Percentiles rank a stretch among this genome's conserved stretches.
These are phyloP conservation scores for Alternaria arbusti DNA, from an alignment of 2,329 filamentous ascomycete species.

Conservation along the genomic window DNA sequence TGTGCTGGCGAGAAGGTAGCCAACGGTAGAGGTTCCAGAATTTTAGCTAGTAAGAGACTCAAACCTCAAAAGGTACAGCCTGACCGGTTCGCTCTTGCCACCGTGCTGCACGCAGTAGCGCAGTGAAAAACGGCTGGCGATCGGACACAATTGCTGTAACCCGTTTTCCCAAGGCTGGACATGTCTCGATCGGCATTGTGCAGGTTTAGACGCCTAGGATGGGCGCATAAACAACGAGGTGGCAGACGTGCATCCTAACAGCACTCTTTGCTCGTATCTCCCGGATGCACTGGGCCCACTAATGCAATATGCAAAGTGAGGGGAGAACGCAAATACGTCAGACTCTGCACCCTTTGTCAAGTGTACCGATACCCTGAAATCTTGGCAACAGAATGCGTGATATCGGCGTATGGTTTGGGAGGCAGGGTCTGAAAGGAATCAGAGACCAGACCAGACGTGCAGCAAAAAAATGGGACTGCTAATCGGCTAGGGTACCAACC, in stretches of 20 bases:
- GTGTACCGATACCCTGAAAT: slow-evolving; percentile 32
- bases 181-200: slow-evolving; percentile 42
- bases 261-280: slow-evolving; percentile 30
- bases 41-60: slow-evolving; percentile 45
- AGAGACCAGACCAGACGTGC: slow-evolving; percentile 30
- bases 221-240: slow-evolving; percentile 43
- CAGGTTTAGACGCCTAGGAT: slow-evolving; percentile 36
- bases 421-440: slow-evolving; percentile 31
- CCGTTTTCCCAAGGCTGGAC: slow-evolving; percentile 43
- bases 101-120: slow-evolving; percentile 46
- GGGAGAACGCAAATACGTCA: slow-evolving; percentile 39
- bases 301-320: slow-evolving; percentile 43
- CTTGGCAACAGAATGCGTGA: slow-evolving; percentile 40
- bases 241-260: slow-evolving; percentile 33
- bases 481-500: slow-evolving; percentile 34
- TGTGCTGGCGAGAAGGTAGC: slow-evolving; percentile 79
- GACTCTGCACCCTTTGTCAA: slow-evolving; percentile 39
- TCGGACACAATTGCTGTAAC: slow-evolving; percentile 38
- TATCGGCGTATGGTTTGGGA: slow-evolving; percentile 18
- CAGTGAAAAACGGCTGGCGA: slow-evolving; percentile 40
- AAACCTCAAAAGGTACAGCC: slow-evolving; percentile 47
- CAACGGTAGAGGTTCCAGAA: slow-evolving; percentile 46
- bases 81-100: slow-evolving; percentile 49
- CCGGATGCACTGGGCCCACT: slow-evolving; percentile 35
- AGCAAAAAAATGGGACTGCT: slow-evolving; percentile 35